These are phyloP conservation scores for Melastoma malabathricum DNA, from an alignment of 345 rosid genomes.

Conservation along the genomic window DNA sequence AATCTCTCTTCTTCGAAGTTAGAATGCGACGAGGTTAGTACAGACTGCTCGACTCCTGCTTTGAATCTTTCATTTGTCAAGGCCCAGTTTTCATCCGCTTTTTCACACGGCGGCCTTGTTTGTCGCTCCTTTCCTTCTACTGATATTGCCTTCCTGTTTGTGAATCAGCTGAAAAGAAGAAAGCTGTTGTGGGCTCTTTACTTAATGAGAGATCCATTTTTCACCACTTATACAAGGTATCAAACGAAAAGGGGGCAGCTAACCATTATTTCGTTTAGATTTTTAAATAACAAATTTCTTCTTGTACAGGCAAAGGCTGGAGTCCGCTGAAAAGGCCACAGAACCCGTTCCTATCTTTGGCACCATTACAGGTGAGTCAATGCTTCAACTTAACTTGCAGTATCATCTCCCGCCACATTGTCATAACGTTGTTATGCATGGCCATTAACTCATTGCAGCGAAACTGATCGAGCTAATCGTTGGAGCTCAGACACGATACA, in stretches of 20 bases:
- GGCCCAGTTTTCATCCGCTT: neutral
- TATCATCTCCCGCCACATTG: neutral
- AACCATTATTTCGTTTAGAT: neutral
- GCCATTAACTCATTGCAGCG: slow-evolving; percentile 26
- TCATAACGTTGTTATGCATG: neutral
- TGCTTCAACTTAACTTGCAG: neutral
- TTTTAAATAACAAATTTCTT: slow-evolving; percentile 1
- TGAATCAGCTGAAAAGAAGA: slow-evolving; percentile 57
- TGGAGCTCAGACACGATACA: slow-evolving; percentile 88
- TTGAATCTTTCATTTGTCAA: slow-evolving; percentile 4
- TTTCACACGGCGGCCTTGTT: neutral
- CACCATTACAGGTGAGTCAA: slow-evolving; percentile 43
- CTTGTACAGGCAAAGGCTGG: slow-evolving; percentile 59
- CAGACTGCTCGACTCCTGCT: neutral
- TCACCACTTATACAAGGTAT: slow-evolving; percentile 74
- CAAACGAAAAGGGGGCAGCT: neutral
- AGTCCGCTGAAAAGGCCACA: slow-evolving; percentile 40
- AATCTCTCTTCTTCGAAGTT: slow-evolving; percentile 29
- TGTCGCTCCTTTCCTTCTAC: neutral
- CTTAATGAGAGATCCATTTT: slow-evolving; percentile 93
- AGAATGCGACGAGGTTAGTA: slow-evolving; percentile 69
- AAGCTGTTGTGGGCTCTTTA: slow-evolving; percentile 85
- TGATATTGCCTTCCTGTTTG: slow-evolving; percentile 6
- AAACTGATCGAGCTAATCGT: slow-evolving; percentile 72
- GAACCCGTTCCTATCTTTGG: slow-evolving; percentile 68